Conservation (phyloP, 2,329 filamentous ascomycete genomes). For the Alternaria dauci region DNA sequence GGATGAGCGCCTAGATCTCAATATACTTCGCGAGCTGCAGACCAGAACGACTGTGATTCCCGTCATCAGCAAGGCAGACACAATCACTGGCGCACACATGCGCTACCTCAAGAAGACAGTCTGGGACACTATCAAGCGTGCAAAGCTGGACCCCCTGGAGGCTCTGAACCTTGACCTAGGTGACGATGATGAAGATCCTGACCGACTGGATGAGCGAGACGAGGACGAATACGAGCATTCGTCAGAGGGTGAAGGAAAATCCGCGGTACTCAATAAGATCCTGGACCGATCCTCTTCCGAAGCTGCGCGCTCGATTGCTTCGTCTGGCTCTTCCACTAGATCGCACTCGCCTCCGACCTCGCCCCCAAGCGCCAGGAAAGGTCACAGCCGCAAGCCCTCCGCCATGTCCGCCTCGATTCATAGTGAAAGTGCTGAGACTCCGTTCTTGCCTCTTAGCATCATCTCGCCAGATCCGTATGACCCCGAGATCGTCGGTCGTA, state of each 20-base stretch:
- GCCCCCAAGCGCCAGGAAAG: conserved; percentile 42
- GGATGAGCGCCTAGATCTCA: conserved; percentile 88
- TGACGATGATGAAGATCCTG: conserved; percentile 67
- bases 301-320: conserved; percentile 43
- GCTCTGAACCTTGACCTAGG: conserved; percentile 83
- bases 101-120: conserved; percentile 87
- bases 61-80: conserved; percentile 95
- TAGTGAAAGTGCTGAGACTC: conserved; percentile 57
- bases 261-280: conserved; percentile 50
- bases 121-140: conserved; percentile 84
- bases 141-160: conserved; percentile 87
- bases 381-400: conserved; percentile 53
- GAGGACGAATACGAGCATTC: conserved; percentile 57
- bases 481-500: conserved; percentile 78
- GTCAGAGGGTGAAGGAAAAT: conserved; percentile 44
- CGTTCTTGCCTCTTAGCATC: conserved; percentile 87
- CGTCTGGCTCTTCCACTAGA: conserved; percentile 42
- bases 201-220: conserved; percentile 60
- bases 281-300: conserved; percentile 51
- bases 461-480: conserved; percentile 94
- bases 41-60: conserved; percentile 96
- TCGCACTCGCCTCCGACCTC: conserved; percentile 47
- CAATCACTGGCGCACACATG: conserved; percentile 96
- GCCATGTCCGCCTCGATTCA: conserved; percentile 51
- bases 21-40: conserved; percentile 85